Conservation (phyloP, 2,329 filamentous ascomycete species). For the Pseudogymnoascus sp. region DNA sequence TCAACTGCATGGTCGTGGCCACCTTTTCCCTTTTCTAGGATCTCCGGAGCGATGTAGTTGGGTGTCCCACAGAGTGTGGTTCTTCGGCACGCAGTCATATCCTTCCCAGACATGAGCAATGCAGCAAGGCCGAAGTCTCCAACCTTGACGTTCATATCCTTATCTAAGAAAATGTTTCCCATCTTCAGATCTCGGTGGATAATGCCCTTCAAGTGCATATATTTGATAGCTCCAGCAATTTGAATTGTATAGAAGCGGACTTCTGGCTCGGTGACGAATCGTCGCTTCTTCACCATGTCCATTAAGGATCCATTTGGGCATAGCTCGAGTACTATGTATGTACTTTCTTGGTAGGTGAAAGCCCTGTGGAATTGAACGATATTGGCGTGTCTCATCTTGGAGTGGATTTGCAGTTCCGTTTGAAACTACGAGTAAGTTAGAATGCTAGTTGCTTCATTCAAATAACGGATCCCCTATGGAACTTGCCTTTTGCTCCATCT, state of each 20-base stretch:
- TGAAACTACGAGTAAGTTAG: slow-evolving; percentile 46
- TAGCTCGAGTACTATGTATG: slow-evolving; percentile 88
- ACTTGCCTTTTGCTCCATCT: slow-evolving; percentile 74
- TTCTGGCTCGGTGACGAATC: slow-evolving; percentile 85
- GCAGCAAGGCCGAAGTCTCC: slow-evolving; percentile 95
- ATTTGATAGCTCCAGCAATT: slow-evolving; percentile 94
- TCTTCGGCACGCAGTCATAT: slow-evolving; percentile 72
- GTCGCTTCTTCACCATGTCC: slow-evolving; percentile 93
- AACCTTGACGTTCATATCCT: slow-evolving; percentile 94
- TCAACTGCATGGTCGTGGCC: slow-evolving; percentile 98
- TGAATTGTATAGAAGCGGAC: slow-evolving; percentile 91
- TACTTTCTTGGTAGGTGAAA: slow-evolving; percentile 82
- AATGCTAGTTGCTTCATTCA: background rate
- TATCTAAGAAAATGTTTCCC: slow-evolving; percentile 93
- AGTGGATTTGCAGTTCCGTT: slow-evolving; percentile 93
- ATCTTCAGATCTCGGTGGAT: slow-evolving; percentile 97
- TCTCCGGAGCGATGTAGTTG: slow-evolving; percentile 97
- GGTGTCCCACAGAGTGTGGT: slow-evolving; percentile 95
- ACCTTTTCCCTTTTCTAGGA: slow-evolving; percentile 86
- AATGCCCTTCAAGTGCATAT: slow-evolving; percentile 91
- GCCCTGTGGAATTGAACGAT: slow-evolving; percentile 93
- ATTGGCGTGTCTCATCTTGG: slow-evolving; percentile 92
- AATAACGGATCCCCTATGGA: background rate
- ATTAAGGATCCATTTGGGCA: slow-evolving; percentile 94
- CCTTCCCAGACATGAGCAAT: slow-evolving; percentile 81